A percentile compares a stretch with the other conserved stretches of the same genome.
Evolutionary conservation across 768 basidiomycete genomes (phyloP).

Genomic region (Tulasnella sp.): DNA sequence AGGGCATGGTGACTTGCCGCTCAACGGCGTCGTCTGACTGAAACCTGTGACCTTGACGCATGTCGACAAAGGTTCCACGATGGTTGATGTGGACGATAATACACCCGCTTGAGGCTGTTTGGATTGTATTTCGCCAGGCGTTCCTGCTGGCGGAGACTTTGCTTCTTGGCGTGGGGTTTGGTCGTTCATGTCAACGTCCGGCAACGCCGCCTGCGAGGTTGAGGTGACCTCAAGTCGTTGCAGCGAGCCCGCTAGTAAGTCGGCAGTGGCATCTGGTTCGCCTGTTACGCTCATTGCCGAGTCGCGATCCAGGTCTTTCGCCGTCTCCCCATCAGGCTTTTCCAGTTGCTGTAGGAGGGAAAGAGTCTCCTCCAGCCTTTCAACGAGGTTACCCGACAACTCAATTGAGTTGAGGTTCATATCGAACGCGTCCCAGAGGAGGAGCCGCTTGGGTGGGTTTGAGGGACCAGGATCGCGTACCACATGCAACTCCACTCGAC

Average conservation of each 20-base stretch:
- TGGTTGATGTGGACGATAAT: not conserved
- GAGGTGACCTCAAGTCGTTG: not conserved
- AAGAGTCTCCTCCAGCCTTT: not conserved
- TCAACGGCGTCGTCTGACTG: not conserved
- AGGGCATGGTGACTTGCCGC: not conserved
- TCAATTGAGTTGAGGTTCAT: not conserved
- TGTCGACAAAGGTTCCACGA: not conserved
- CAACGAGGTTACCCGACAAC: not conserved
- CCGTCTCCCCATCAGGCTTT: not conserved
- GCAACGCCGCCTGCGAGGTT: not conserved
- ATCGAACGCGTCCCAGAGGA: not conserved
- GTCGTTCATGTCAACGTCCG: not conserved
- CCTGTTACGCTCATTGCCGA: not conserved
- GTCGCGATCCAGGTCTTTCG: not conserved
- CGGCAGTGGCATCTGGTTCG: not conserved
- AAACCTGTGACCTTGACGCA: not conserved
- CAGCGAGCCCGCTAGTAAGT: not conserved
- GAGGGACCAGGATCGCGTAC: not conserved
- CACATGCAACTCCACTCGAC: not conserved
- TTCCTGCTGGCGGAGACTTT: not conserved
- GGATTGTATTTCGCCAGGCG: not conserved
- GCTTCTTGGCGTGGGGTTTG: not conserved
- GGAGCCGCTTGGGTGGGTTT: not conserved
- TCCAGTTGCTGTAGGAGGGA: not conserved
- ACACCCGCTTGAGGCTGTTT: not conserved